A percentile compares a stretch with the other conserved stretches of the same genome.
These are phyloP conservation scores for Phytophthora sansomeana DNA, from an alignment of 352 stramenopile species.

Conservation along the genomic window DNA sequence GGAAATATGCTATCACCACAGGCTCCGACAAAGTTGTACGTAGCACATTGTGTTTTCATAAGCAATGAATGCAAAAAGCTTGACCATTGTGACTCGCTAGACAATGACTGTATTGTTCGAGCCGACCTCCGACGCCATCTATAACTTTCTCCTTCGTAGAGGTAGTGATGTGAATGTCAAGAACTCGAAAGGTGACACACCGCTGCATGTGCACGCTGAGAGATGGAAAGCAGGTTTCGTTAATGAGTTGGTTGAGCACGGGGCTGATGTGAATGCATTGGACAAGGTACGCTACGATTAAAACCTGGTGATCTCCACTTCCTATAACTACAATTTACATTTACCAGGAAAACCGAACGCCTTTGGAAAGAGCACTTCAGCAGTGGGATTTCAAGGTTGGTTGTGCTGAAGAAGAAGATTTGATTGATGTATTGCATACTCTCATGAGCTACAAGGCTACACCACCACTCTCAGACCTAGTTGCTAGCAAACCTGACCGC, in stretches of 20 bases:
- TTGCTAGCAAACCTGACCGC: constrained; percentile 1
- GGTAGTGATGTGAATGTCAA: constrained; percentile 29
- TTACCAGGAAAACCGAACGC: constrained; percentile 29
- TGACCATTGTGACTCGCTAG: constrained; percentile 13
- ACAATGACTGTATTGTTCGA: constrained; percentile 36
- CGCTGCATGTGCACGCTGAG: constrained; percentile 32
- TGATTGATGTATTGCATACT: constrained; percentile 38
- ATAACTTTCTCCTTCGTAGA: constrained; percentile 27
- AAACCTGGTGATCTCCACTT: background rate
- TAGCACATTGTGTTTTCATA: background rate
- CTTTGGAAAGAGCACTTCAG: constrained; percentile 22
- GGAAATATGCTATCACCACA: constrained; percentile 25
- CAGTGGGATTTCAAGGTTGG: constrained; percentile 28
- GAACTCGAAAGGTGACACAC: constrained; percentile 32
- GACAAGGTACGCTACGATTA: constrained; percentile 14
- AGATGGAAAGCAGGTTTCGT: constrained; percentile 36
- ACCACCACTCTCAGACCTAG: background rate
- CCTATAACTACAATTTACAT: background rate
- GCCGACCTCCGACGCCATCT: constrained; percentile 29
- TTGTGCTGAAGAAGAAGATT: constrained; percentile 32
- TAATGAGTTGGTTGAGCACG: constrained; percentile 23
- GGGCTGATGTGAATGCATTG: constrained; percentile 32
- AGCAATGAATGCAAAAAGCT: background rate
- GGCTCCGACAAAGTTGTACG: constrained; percentile 28
- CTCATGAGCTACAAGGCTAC: constrained; percentile 35